Base-by-base conservation (phyloP, 2,329 filamentous ascomycete species). In the Arthrinium phaeospermum region DNA sequence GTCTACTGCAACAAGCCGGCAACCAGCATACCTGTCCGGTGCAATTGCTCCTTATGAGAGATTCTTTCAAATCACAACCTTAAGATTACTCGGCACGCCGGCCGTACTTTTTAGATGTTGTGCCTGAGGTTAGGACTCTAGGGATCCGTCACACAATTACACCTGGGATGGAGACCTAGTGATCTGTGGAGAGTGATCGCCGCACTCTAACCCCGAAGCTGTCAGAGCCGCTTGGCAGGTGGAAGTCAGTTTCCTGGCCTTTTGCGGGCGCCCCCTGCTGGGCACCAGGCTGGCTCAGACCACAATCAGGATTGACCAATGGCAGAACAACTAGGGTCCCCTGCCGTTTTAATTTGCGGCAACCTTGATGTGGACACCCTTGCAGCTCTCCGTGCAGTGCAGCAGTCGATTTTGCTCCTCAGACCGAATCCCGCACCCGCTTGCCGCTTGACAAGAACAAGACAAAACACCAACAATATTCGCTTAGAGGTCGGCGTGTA, bases 341-440 rank as follows among this genome's bases (percentile, higher is more conserved):
- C 57, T 41, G 57, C 57, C 10, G 8, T 41, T 24, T 14, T 41
- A 64, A 64, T 64, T 41, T 64, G 57, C 57, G 57, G 45, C 37
- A 37, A 49, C 72, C 72, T 44, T 49, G 37, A 69, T 71, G 49
- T 24, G 71, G 69, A 67, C 49, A 67, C 69, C 69, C 72, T 67
- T 73, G 64, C 64, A 47, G 16, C 68, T 47, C 67, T n/a, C 47
- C 61, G 61, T 47, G 53, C 57, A 41, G 57, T 47, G 53, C 57
- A 41, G 57, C 53, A 37, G 30, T n/a, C 14, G 53, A n/a, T 61
- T 61, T n/a, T 37, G 53, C 19, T n/a, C 53, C 53, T 37, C 53
- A 22, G 30, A 37, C 8, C 27, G 12, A 34, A 61, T 51, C 22
- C 51, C 27, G 27, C 27, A 57, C 8, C 37, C 37, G 37, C 37